Evolutionary conservation across 169 alveolate genomes (phyloP).

Genomic region (Cyclospora cayetanensis): DNA sequence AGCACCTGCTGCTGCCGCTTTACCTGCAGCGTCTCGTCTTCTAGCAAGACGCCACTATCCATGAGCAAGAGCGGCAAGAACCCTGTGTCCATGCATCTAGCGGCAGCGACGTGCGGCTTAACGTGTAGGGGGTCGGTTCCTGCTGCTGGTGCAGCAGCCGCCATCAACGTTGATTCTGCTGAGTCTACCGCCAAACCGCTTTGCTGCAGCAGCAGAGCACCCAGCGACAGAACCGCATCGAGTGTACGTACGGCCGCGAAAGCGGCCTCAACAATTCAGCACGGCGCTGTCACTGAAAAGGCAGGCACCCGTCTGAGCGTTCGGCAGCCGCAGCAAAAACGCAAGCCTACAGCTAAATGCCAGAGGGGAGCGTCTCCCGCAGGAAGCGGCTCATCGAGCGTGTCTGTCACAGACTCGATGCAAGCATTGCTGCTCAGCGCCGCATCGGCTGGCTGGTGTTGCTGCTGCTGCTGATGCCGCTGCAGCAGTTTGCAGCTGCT

Average conservation of each 20-base stretch:
- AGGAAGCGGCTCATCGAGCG: constrained; percentile 1
- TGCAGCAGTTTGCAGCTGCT: constrained; percentile 55
- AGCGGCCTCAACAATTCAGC: constrained; percentile 33
- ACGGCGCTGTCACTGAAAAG: not conserved
- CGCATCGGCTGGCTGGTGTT: not conserved
- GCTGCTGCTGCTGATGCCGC: constrained; percentile 50
- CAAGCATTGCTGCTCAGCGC: constrained; percentile 12
- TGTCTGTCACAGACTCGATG: constrained; percentile 21
- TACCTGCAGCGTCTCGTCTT: constrained; percentile 69
- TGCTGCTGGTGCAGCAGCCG: constrained; percentile 32
- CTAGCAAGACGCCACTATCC: constrained; percentile 62
- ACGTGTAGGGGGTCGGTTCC: not conserved
- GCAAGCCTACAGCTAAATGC: not conserved
- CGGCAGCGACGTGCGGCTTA: constrained; percentile 48
- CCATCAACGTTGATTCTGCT: not conserved
- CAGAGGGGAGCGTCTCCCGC: not conserved
- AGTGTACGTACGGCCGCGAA: not conserved
- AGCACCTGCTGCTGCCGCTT: not conserved
- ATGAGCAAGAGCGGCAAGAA: constrained; percentile 49
- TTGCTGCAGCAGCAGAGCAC: constrained; percentile 29
- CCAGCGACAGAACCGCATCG: not conserved
- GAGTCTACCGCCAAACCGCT: not conserved
- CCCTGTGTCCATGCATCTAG: constrained; percentile 31
- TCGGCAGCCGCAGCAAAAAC: constrained; percentile 10
- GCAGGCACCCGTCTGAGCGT: not conserved